phyloP scores from a whole-genome alignment of 108 stramenopile species.

The Fistulifera solaris region DNA sequence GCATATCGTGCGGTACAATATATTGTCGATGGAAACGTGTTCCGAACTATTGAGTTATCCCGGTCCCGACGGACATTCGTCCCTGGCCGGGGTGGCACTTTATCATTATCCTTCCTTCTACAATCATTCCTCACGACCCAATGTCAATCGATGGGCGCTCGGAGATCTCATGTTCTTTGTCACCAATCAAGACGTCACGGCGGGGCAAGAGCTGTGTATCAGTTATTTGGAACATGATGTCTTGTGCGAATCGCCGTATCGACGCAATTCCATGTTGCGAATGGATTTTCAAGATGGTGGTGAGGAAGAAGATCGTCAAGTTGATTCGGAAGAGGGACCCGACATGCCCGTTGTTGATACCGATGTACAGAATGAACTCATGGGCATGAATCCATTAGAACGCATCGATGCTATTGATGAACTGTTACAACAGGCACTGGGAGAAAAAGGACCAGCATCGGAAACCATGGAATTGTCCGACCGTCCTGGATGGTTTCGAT shows the following conservation, averaged over 20 bases:
- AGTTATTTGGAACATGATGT: constrained; percentile 74
- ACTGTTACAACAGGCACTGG: constrained; percentile 40
- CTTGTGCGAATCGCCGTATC: constrained; percentile 47
- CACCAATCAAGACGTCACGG: constrained; percentile 46
- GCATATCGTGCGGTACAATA: constrained; percentile 68
- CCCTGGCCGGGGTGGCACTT: constrained; percentile 47
- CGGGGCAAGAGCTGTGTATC: constrained; percentile 56
- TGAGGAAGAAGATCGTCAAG: not conserved
- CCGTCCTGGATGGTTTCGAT: constrained; percentile 52
- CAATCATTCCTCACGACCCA: constrained; percentile 55
- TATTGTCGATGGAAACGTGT: constrained; percentile 51
- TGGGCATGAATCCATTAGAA: constrained; percentile 56
- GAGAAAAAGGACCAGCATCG: constrained; percentile 26
- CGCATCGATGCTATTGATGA: constrained; percentile 51
- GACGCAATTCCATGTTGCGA: constrained; percentile 44
- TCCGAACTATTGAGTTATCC: constrained; percentile 56
- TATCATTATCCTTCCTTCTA: constrained; percentile 59
- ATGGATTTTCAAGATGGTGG: constrained; percentile 55
- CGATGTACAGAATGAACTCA: constrained; percentile 67
- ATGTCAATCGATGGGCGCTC: constrained; percentile 51
- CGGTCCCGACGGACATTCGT: constrained; percentile 34
- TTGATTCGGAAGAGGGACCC: constrained; percentile 23
- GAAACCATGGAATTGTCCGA: constrained; percentile 17
- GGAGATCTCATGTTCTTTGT: constrained; percentile 81
- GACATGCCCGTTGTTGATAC: constrained; percentile 53